Conservation (phyloP, 495 filamentous ascomycete species). For the Penicillium desertorum region DNA sequence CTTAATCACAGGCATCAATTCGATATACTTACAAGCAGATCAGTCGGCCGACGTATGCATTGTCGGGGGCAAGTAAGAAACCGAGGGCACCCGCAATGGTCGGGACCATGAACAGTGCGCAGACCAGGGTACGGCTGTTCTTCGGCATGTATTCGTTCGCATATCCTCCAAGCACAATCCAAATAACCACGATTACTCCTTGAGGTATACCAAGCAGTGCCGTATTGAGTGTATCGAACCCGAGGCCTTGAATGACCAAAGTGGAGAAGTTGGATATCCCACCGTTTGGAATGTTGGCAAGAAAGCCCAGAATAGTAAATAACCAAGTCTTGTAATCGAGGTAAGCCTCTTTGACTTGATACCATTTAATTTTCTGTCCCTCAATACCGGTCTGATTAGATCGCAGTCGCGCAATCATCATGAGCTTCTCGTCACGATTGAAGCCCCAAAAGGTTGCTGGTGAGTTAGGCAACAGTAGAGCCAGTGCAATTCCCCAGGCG, state of each 20-base stretch:
- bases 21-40: background rate
- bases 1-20: background rate
- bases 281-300: slow-evolving; percentile 42
- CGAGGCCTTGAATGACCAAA: slow-evolving; percentile 57
- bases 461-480: slow-evolving; percentile 50
- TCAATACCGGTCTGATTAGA: slow-evolving; percentile 57
- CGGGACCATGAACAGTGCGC: background rate
- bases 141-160: background rate
- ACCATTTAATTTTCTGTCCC: slow-evolving; percentile 51
- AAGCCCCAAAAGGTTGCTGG: slow-evolving; percentile 44
- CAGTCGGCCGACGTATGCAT: slow-evolving; percentile 37
- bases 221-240: slow-evolving; percentile 46
- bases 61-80: background rate
- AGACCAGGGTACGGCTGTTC: background rate
- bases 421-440: slow-evolving; percentile 43
- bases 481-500: slow-evolving; percentile 39
- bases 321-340: slow-evolving; percentile 50
- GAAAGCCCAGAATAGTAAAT: slow-evolving; percentile 35
- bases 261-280: slow-evolving; percentile 59
- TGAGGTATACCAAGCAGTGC: slow-evolving; percentile 12
- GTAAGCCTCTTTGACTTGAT: slow-evolving; percentile 51
- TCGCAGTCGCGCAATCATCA: slow-evolving; percentile 51
- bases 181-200: background rate
- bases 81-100: background rate
- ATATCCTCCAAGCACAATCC: background rate